A percentile compares a stretch with the other conserved stretches of the same genome.
Evolutionary conservation across 169 alveolate genomes (phyloP).

Genomic region (Amoebophrya sp.): DNA sequence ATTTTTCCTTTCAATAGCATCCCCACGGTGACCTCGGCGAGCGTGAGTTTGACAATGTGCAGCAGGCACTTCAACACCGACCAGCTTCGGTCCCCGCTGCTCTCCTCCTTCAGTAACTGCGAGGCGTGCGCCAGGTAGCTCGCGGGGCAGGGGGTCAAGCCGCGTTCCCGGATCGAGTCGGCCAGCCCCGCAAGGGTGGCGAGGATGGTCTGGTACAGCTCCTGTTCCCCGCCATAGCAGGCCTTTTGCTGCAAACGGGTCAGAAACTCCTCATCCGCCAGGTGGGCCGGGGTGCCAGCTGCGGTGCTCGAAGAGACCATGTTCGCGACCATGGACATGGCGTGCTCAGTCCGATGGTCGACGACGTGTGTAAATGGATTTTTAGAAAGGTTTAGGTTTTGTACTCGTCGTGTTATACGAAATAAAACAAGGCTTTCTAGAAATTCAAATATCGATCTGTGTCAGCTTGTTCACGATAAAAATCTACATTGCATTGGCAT

Average conservation of each 20-base stretch:
- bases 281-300: no score
- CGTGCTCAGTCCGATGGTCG: no score
- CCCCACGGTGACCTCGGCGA: not conserved
- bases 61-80: not conserved
- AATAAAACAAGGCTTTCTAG: no score
- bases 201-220: not conserved
- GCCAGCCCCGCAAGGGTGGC: not conserved
- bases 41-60: not conserved
- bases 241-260: not conserved
- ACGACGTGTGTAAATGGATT: no score
- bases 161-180: not conserved
- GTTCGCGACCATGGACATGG: no score
- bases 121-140: not conserved
- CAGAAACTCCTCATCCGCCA: not conserved
- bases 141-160: not conserved
- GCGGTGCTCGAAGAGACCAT: no score
- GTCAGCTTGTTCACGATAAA: no score
- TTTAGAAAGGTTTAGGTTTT: no score
- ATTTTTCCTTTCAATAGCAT: no score
- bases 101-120: not conserved
- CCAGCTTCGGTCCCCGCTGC: not conserved
- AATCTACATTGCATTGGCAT: no score
- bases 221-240: not conserved
- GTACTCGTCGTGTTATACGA: no score
- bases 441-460: no score